Evolutionary conservation across 495 filamentous ascomycete genomes (phyloP).

Genomic region (Neurospora intermedia): DNA sequence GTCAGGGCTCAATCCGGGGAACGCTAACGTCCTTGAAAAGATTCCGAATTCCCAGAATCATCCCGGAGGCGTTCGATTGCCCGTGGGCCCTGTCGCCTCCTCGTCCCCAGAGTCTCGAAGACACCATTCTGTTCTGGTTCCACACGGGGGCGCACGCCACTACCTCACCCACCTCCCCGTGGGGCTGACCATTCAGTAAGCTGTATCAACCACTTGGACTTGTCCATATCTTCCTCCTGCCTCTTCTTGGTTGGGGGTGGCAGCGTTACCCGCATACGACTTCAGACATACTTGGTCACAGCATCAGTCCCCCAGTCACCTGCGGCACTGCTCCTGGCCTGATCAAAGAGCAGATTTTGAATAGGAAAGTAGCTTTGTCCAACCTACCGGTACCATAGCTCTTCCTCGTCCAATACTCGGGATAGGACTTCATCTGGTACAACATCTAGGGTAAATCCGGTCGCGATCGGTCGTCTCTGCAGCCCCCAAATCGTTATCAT

Average conservation of each 20-base stretch:
- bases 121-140: conserved; percentile 4
- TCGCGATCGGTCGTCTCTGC: conserved; percentile 2
- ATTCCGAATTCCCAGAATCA: not conserved
- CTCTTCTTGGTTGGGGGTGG: not conserved
- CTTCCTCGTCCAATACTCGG: conserved; percentile 1
- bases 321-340: not conserved
- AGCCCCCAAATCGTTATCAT: conserved; percentile 31
- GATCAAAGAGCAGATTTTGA: not conserved
- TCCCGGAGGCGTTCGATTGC: not conserved
- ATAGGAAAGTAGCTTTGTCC: not conserved
- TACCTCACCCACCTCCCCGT: conserved; percentile 1
- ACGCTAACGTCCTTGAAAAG: not conserved
- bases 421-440: not conserved
- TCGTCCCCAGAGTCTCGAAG: not conserved
- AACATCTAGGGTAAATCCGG: conserved; percentile 12
- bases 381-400: not conserved
- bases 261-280: conserved; percentile 3
- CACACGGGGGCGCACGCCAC: not conserved
- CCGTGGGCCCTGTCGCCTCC: conserved; percentile 12
- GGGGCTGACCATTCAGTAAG: conserved; percentile 1
- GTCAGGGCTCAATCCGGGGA: not conserved
- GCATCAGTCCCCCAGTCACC: not conserved
- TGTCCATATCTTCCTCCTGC: not conserved
- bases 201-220: conserved; percentile 1
- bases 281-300: not conserved